Base-by-base conservation (phyloP, 345 rosid genomes). In the Eutrema japonicum region DNA sequence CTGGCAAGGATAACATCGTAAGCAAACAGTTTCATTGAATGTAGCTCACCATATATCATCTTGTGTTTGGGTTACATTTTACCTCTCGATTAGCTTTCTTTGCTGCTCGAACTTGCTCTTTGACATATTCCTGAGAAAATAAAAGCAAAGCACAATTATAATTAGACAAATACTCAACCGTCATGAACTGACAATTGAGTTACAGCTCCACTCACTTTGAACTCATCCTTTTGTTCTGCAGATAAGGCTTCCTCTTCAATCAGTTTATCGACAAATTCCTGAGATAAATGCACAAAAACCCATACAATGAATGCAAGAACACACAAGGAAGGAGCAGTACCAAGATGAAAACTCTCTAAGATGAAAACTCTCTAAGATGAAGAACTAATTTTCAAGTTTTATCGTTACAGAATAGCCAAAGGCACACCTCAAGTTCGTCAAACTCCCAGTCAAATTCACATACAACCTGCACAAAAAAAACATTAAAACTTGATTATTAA, bases 361-460 rank as follows among this genome's bases (percentile, higher is more conserved):
- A 60, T 16, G 29, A 41, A 12, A n/a, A 60, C 46, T 46, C 32
- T 48, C 48, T 50, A 33, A 22, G 45, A 60, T 16, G 29, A 41
- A 49, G 63, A 18, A 18, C 22, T 35, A 33, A 10, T 30, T 54
- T 38, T 63, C 51, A 69, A 62, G 55, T 43, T 52, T 50, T 0
- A 58, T 64, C 7, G 12, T 36, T 13, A 61, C 50, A 51, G 50
- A 51, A 57, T 73, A 62, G 70, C 61, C 30, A 14, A 76, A 61
- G 67, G 38, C 76, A 64, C 79, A 96, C 99, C 88, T 96, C 88
- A 72, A 89, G 80, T 57, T 90, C 93, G 52, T 96, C 99, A 27
- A 89, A 16, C 64, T 85, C 93, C 99, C 99, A 96, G 82, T 96
- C 99, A 76, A 87, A 96, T 68, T 90, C 97, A 66, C 98, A 87